A percentile compares a stretch with the other conserved stretches of the same genome.
phyloP scores from a whole-genome alignment of 2,329 filamentous ascomycete species.

The Fusarium udum region DNA sequence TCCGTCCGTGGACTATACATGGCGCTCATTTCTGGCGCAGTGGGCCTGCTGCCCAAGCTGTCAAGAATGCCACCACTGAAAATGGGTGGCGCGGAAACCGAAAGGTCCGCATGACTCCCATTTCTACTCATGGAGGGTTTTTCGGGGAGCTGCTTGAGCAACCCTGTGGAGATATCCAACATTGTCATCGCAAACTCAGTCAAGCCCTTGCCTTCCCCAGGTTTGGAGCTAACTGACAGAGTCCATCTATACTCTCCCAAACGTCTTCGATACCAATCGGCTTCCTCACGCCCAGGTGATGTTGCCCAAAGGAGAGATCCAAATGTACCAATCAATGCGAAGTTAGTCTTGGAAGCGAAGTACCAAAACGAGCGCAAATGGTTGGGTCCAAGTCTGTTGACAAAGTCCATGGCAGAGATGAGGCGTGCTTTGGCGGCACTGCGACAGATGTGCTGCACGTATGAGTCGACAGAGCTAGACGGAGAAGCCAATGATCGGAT shows the following conservation, averaged over 20 bases:
- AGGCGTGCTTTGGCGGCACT: constrained; percentile 92
- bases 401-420: constrained; percentile 97
- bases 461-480: constrained; percentile 69
- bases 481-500: constrained; percentile 75
- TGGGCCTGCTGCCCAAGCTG: constrained; percentile 56
- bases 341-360: constrained; percentile 87
- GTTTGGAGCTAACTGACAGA: constrained; percentile 83
- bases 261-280: constrained; percentile 88
- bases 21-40: constrained; percentile 57
- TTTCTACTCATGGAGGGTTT: constrained; percentile 73
- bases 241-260: constrained; percentile 95
- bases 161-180: constrained; percentile 75
- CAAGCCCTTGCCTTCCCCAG: constrained; percentile 65
- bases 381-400: constrained; percentile 86
- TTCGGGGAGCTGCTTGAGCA: constrained; percentile 75
- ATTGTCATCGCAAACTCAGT: constrained; percentile 81
- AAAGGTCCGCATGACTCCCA: constrained; percentile 61
- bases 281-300: constrained; percentile 85
- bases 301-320: constrained; percentile 91
- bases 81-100: constrained; percentile 44
- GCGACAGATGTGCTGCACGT: constrained; percentile 91
- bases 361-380: constrained; percentile 95
- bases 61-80: constrained; percentile 51
- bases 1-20: constrained; percentile 62
- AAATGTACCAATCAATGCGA: constrained; percentile 94